These are phyloP conservation scores for Aspergillus fumigatiaffinis DNA, from an alignment of 2,329 filamentous ascomycete genomes.

Conservation along the genomic window DNA sequence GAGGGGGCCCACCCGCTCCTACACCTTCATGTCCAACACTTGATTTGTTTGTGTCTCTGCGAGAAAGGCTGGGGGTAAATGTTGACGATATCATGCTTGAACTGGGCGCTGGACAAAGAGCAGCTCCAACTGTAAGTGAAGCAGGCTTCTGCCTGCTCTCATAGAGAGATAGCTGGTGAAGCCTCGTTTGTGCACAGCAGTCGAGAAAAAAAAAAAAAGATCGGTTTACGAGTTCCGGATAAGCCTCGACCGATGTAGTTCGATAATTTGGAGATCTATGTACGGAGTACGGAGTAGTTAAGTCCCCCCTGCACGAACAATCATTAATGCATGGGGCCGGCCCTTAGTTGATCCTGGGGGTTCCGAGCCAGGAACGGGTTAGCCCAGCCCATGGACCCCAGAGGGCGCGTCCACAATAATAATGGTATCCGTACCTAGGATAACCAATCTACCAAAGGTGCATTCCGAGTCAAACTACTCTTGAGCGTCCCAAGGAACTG, in stretches of 20 bases:
- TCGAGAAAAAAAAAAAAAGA: too few relatives aligned
- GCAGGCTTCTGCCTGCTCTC: neutral
- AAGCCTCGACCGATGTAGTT: neutral
- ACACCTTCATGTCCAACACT: constrained; percentile 23
- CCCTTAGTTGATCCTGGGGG: neutral
- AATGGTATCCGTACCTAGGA: neutral
- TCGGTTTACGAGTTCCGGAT: neutral
- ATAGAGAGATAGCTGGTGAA: neutral
- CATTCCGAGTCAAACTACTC: neutral
- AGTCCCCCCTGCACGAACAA: neutral
- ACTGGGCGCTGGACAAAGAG: neutral
- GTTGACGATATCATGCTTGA: constrained; percentile 31
- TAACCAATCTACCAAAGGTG: neutral
- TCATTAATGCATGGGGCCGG: neutral
- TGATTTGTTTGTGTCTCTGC: constrained; percentile 34
- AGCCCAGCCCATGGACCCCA: too few relatives aligned
- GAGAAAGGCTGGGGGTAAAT: constrained; percentile 30
- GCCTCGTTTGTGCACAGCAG: neutral
- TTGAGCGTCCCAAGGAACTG: neutral
- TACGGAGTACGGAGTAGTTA: neutral
- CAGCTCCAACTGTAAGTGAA: neutral
- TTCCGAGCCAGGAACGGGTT: neutral
- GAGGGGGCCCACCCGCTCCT: constrained; percentile 25
- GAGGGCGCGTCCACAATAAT: too few relatives aligned
- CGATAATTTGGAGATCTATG: neutral